Conservation (phyloP, 1,284 basidiomycete genomes). For the Microbotryum intermedium region DNA sequence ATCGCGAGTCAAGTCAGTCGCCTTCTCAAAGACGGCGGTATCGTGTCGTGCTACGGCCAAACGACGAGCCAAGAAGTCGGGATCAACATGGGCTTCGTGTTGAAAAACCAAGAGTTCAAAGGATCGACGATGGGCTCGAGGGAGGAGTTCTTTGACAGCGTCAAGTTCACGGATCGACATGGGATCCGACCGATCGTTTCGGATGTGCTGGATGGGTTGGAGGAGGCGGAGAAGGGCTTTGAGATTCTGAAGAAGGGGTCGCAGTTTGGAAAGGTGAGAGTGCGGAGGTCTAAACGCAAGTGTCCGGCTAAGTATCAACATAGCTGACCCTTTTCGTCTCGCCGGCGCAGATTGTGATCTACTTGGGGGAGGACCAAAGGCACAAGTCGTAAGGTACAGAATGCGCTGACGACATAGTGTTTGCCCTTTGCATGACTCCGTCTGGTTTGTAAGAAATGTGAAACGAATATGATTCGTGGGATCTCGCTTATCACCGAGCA, state of each 20-base stretch:
- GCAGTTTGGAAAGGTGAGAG: constrained; percentile 62
- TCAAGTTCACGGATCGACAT: constrained; percentile 59
- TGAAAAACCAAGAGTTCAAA: constrained; percentile 64
- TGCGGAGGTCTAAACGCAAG: too few relatives aligned
- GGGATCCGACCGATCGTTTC: constrained; percentile 64
- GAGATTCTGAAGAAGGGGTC: constrained; percentile 49
- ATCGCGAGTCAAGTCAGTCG: constrained; percentile 54
- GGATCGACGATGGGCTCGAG: constrained; percentile 75
- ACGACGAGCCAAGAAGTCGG: constrained; percentile 54
- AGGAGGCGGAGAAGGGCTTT: constrained; percentile 61
- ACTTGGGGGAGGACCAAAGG: too few relatives aligned
- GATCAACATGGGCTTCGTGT: constrained; percentile 71
- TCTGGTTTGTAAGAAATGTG: too few relatives aligned
- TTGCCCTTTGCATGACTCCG: too few relatives aligned
- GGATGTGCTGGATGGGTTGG: constrained; percentile 55
- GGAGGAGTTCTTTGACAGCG: constrained; percentile 61
- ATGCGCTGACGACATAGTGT: too few relatives aligned
- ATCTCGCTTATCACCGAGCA: too few relatives aligned
- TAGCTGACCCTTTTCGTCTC: too few relatives aligned
- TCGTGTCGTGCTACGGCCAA: constrained; percentile 45
- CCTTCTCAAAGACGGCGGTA: constrained; percentile 59
- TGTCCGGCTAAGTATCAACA: too few relatives aligned
- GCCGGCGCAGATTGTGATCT: too few relatives aligned
- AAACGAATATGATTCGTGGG: too few relatives aligned
- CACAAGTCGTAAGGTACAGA: too few relatives aligned